phyloP scores from a whole-genome alignment of 768 basidiomycete genomes.

The Suillus spraguei region DNA sequence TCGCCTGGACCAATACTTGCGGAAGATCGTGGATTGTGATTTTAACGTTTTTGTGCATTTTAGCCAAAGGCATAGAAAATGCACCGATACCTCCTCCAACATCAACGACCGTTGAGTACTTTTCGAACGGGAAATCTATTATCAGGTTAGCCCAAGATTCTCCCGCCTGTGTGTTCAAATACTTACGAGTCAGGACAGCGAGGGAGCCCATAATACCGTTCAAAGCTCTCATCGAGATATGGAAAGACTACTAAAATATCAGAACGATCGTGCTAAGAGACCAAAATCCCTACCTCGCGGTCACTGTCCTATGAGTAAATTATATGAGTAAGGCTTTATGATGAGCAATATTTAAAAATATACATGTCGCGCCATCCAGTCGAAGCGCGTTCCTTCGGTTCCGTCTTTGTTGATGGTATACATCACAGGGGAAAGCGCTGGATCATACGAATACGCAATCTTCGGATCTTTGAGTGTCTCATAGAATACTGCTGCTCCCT shows the following conservation, averaged over 20 bases:
- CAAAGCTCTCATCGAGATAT: conserved; percentile 27
- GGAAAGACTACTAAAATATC: conserved; percentile 20
- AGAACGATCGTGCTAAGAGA: background rate
- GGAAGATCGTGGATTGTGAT: conserved; percentile 36
- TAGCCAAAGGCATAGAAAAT: conserved; percentile 32
- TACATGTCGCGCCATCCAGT: conserved; percentile 26
- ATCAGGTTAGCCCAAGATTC: too few species aligned
- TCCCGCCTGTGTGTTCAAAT: too few species aligned
- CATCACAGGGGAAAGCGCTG: conserved; percentile 24
- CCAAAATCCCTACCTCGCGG: conserved; percentile 20
- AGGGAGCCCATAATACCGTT: conserved; percentile 26
- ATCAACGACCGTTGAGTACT: conserved; percentile 33
- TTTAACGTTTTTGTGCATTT: conserved; percentile 29
- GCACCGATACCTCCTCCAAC: conserved; percentile 38
- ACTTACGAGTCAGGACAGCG: background rate
- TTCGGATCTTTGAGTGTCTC: conserved; percentile 30
- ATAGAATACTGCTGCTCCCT: conserved; percentile 25
- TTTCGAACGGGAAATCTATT: too few species aligned
- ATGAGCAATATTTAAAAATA: background rate
- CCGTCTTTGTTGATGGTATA: conserved; percentile 22
- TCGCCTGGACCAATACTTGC: conserved; percentile 24
- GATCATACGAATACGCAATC: conserved; percentile 22
- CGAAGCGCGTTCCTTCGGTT: conserved; percentile 25
- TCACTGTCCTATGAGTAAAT: conserved; percentile 16
- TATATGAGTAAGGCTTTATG: background rate